phyloP scores from a whole-genome alignment of 371 early-diverging fungal genomes.

The Phascolomyces articulosus region DNA sequence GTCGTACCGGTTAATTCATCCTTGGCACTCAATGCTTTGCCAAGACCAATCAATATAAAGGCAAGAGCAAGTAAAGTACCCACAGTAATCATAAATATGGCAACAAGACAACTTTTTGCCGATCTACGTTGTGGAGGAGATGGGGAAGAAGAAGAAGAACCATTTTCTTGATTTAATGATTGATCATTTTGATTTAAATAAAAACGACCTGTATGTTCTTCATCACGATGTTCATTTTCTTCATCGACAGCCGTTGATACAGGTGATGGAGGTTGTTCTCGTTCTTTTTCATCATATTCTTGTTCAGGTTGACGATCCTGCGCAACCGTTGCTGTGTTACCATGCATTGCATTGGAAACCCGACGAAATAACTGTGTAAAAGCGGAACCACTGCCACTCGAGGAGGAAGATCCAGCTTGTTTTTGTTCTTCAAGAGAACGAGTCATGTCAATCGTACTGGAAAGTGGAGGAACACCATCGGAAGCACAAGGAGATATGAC shows the following conservation, averaged over 20 bases:
- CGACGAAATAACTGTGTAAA: not conserved
- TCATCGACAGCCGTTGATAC: slow-evolving; percentile 7
- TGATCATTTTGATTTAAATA: not conserved
- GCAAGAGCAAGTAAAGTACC: slow-evolving; percentile 14
- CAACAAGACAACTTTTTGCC: slow-evolving; percentile 9
- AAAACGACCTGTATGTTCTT: not conserved
- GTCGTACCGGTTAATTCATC: not conserved
- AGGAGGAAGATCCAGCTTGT: not conserved
- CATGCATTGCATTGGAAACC: slow-evolving; percentile 6
- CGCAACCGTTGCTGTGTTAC: not conserved
- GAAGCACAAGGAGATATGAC: not conserved
- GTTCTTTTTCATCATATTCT: not conserved
- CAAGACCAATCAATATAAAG: slow-evolving; percentile 24
- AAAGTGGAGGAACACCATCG: not conserved
- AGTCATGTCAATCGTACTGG: not conserved
- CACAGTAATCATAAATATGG: slow-evolving; percentile 17
- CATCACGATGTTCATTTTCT: slow-evolving; percentile 6
- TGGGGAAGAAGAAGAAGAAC: too few relatives aligned
- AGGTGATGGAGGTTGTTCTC: not conserved
- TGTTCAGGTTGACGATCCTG: not conserved
- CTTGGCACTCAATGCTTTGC: slow-evolving; percentile 10
- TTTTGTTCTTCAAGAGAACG: not conserved
- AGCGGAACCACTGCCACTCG: not conserved
- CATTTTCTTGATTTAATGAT: not conserved
- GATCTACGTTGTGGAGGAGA: not conserved